Conservation (phyloP, 1,139 yeast genomes). For the Fermentozyma sake region DNA sequence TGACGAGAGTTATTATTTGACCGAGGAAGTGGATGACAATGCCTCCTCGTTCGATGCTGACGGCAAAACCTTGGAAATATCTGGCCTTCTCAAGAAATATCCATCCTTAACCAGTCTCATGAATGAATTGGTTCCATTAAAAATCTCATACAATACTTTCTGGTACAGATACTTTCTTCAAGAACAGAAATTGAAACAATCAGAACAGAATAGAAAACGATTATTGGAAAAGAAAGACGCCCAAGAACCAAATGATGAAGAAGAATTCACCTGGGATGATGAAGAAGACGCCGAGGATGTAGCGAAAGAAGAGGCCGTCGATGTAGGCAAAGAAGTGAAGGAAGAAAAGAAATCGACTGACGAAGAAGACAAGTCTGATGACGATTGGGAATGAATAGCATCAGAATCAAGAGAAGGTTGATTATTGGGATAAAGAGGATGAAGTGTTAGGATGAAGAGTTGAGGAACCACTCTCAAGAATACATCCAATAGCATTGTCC, state of each 20-base stretch:
- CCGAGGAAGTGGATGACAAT: conserved; percentile 13
- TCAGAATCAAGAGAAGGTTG: no score
- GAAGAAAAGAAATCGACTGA: conserved; percentile 3
- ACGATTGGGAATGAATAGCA: conserved; percentile 8
- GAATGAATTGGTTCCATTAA: conserved; percentile 64
- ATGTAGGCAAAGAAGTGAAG: conserved; percentile 6
- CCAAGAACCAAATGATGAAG: conserved; percentile 33
- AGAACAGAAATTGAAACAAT: conserved; percentile 51
- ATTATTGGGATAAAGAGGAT: no score
- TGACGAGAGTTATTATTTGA: conserved; percentile 15
- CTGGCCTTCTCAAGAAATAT: conserved; percentile 43
- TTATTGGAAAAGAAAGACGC: conserved; percentile 37
- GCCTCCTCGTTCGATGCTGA: conserved; percentile 39
- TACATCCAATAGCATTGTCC: no score
- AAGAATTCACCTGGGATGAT: conserved; percentile 55
- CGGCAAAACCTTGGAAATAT: conserved; percentile 48
- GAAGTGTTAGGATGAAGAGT: no score
- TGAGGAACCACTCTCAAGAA: no score
- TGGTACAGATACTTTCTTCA: conserved; percentile 72
- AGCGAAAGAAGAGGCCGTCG: conserved; percentile 15
- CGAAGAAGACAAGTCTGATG: conserved; percentile 4
- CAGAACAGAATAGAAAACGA: conserved; percentile 64
- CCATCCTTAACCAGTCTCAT: conserved; percentile 54
- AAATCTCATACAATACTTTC: conserved; percentile 56
- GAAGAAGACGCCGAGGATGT: conserved; percentile 49